Conservation (phyloP, 2,329 filamentous ascomycete genomes). For the Xylariaceae sp. region DNA sequence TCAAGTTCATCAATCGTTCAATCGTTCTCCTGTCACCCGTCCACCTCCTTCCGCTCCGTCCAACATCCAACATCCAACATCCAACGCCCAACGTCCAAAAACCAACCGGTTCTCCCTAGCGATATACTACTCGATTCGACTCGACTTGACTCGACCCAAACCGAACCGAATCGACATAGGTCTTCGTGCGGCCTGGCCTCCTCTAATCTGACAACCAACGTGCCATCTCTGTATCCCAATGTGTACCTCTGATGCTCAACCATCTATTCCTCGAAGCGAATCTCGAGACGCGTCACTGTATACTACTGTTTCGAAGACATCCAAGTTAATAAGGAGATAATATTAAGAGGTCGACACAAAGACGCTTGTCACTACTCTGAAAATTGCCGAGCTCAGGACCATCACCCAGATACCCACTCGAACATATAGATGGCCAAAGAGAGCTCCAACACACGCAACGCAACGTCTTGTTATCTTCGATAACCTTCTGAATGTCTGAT, state of each 20-base stretch:
- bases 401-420: slow-evolving; percentile 10
- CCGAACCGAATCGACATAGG: too few species aligned
- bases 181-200: too few species aligned
- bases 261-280: slow-evolving; percentile 28
- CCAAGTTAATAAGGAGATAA: background rate
- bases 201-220: slow-evolving; percentile 24
- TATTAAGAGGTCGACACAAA: background rate
- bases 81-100: background rate
- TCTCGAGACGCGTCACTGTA: slow-evolving; percentile 20
- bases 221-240: slow-evolving; percentile 31
- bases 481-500: slow-evolving; percentile 13
- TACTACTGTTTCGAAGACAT: background rate
- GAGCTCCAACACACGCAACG: slow-evolving; percentile 6
- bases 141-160: too few species aligned
- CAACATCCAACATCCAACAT: slow-evolving; percentile 7
- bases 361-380: background rate
- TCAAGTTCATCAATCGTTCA: slow-evolving; percentile 15
- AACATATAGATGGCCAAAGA: slow-evolving; percentile 23
- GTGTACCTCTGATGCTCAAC: slow-evolving; percentile 36
- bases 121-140: background rate
- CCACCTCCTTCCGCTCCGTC: slow-evolving; percentile 20
- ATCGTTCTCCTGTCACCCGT: slow-evolving; percentile 7
- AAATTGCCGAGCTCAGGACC: slow-evolving; percentile 3
- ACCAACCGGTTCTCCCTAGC: background rate
- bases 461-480: background rate